phyloP scores from a whole-genome alignment of 2,329 filamentous ascomycete species.

The Beauveria varroae region DNA sequence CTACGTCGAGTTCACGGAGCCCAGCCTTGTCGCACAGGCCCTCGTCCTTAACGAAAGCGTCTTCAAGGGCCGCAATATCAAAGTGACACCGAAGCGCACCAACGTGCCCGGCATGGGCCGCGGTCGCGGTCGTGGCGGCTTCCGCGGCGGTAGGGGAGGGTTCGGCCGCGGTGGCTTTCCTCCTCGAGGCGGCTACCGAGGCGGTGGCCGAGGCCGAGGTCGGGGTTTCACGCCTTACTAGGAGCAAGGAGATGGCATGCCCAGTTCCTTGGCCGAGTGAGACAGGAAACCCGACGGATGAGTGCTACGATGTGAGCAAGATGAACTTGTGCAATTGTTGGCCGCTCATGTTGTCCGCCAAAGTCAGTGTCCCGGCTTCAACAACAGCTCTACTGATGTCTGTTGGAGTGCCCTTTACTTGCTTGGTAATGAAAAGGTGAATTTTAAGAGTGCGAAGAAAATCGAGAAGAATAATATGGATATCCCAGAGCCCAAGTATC shows the following conservation, averaged over 20 bases:
- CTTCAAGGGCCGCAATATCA: conserved; percentile 90
- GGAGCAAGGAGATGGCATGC: conserved; percentile 26
- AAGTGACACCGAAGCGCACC: conserved; percentile 91
- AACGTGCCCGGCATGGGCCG: conserved; percentile 93
- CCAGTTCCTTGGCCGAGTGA: conserved; percentile 1
- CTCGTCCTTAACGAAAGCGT: conserved; percentile 94
- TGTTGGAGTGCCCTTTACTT: conserved; percentile 1
- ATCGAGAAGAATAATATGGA: not conserved
- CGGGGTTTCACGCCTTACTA: conserved; percentile 61
- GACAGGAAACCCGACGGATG: not conserved
- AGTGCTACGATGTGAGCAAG: not conserved
- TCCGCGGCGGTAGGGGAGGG: conserved; percentile 43
- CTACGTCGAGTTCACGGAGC: conserved; percentile 97
- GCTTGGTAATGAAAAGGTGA: not conserved
- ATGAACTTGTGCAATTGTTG: not conserved
- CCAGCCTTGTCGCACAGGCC: conserved; percentile 84
- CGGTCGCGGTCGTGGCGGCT: conserved; percentile 57
- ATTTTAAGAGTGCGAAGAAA: not conserved
- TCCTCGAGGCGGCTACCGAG: conserved; percentile 55
- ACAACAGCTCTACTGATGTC: not conserved
- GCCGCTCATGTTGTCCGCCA: not conserved
- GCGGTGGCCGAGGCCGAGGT: conserved; percentile 58
- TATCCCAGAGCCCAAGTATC: not conserved
- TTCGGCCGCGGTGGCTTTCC: conserved; percentile 47
- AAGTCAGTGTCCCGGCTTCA: not conserved